phyloP scores from a whole-genome alignment of 2,329 filamentous ascomycete genomes.

The Trichoderma lentiforme region DNA sequence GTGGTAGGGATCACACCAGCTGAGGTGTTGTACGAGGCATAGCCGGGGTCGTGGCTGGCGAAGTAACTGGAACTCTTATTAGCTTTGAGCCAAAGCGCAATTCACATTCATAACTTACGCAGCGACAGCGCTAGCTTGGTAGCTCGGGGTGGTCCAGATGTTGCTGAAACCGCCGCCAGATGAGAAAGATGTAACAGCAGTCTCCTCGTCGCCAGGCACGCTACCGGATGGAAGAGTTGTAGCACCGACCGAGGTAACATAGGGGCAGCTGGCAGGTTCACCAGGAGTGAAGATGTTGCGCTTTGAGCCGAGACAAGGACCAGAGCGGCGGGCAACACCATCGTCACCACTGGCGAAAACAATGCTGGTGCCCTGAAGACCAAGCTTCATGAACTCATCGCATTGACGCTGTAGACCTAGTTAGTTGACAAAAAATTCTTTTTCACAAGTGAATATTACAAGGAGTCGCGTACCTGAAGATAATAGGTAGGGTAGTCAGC shows the following conservation, averaged over 20 bases:
- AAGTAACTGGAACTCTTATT: conserved; percentile 10
- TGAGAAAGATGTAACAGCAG: conserved; percentile 36
- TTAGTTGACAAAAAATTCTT: not conserved
- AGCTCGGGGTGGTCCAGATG: conserved; percentile 44
- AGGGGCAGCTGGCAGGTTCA: conserved; percentile 48
- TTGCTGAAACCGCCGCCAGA: conserved; percentile 50
- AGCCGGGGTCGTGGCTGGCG: conserved; percentile 18
- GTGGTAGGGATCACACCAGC: conserved; percentile 19
- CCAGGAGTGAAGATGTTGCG: conserved; percentile 45
- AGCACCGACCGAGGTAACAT: conserved; percentile 49
- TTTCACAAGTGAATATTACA: no score
- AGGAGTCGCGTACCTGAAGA: conserved; percentile 27
- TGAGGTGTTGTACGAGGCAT: conserved; percentile 21
- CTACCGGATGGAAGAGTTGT: conserved; percentile 34
- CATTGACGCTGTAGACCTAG: conserved; percentile 43
- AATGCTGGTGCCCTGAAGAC: conserved; percentile 48
- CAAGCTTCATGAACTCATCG: conserved; percentile 56
- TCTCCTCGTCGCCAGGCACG: conserved; percentile 18
- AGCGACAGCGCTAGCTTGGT: conserved; percentile 38
- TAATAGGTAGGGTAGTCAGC: conserved; percentile 47
- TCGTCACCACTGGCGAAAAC: conserved; percentile 38
- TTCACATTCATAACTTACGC: not conserved
- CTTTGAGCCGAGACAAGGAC: conserved; percentile 25
- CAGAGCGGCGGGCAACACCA: conserved; percentile 22
- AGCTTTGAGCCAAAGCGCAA: not conserved